A percentile compares a stretch with the other conserved stretches of the same genome.
Evolutionary conservation across 148 eudicot genomes (phyloP).

Genomic region (Rhododendron simsii): DNA sequence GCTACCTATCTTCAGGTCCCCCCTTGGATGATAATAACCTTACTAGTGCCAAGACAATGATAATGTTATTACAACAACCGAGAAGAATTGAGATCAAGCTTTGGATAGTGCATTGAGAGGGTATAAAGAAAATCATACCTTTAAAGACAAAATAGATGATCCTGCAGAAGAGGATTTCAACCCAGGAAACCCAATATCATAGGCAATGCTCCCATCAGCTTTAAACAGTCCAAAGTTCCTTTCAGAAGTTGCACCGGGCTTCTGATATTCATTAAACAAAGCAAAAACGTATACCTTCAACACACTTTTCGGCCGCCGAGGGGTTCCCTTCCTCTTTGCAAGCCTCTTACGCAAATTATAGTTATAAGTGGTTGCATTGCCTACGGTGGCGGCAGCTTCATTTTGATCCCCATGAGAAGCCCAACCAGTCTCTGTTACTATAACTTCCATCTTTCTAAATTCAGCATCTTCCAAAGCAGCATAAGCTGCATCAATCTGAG

Average conservation of each 20-base stretch:
- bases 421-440: constrained; percentile 90
- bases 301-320: constrained; percentile 52
- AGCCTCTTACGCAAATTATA: constrained; percentile 76
- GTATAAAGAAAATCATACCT: constrained; percentile 38
- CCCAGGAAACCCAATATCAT: constrained; percentile 66
- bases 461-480: constrained; percentile 80
- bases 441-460: constrained; percentile 63
- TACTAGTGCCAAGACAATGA: neutral
- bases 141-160: constrained; percentile 34
- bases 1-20: neutral
- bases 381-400: constrained; percentile 63
- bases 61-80: neutral
- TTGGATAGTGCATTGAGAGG: neutral
- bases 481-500: constrained; percentile 82
- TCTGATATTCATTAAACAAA: constrained; percentile 63
- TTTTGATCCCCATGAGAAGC: constrained; percentile 72
- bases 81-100: neutral
- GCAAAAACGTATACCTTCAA: constrained; percentile 75
- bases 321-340: constrained; percentile 75
- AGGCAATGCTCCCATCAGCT: constrained; percentile 63
- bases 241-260: constrained; percentile 72
- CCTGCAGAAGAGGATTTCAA: constrained; percentile 49
- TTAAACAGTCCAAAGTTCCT: constrained; percentile 73
- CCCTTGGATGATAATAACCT: neutral
- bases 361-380: constrained; percentile 74